A percentile compares a stretch with the other conserved stretches of the same genome.
phyloP scores from a whole-genome alignment of 257 asterid species.

The Voacanga thouarsii region DNA sequence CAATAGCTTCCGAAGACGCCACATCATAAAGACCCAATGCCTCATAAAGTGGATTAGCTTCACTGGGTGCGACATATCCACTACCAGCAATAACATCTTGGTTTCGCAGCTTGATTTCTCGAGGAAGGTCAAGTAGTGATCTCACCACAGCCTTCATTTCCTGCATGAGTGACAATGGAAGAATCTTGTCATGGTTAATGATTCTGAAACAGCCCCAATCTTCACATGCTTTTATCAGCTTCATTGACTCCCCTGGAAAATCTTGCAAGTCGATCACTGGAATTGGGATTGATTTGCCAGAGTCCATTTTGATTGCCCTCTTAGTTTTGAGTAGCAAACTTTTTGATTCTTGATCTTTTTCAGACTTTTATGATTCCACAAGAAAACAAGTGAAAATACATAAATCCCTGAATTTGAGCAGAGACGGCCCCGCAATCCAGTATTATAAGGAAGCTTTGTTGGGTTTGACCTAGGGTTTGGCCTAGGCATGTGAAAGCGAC shows the following conservation, averaged over 20 bases:
- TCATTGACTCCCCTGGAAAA: constrained; percentile 25
- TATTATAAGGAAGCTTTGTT: too few relatives aligned
- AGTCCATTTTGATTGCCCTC: background rate
- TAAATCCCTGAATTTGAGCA: too few relatives aligned
- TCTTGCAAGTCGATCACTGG: constrained; percentile 46
- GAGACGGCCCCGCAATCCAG: too few relatives aligned
- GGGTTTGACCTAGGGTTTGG: too few relatives aligned
- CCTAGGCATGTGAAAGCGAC: too few relatives aligned
- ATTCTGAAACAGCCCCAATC: constrained; percentile 47
- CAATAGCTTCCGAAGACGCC: constrained; percentile 37
- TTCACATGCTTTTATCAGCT: constrained; percentile 33
- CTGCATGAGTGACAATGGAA: constrained; percentile 39
- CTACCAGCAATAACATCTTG: constrained; percentile 45
- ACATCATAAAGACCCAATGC: constrained; percentile 63
- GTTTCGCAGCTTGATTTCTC: constrained; percentile 47
- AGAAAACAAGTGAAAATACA: too few relatives aligned
- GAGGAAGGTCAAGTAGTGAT: constrained; percentile 50
- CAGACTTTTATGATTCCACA: too few relatives aligned
- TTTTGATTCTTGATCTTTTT: background rate
- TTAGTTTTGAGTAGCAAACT: background rate
- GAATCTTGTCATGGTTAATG: constrained; percentile 21
- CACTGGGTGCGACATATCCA: constrained; percentile 59
- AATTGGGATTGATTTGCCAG: constrained; percentile 26
- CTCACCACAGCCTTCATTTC: constrained; percentile 50
- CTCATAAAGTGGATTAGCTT: constrained; percentile 56